These are phyloP conservation scores for Emericellopsis atlantica DNA, from an alignment of 2,329 filamentous ascomycete genomes.

Conservation along the genomic window DNA sequence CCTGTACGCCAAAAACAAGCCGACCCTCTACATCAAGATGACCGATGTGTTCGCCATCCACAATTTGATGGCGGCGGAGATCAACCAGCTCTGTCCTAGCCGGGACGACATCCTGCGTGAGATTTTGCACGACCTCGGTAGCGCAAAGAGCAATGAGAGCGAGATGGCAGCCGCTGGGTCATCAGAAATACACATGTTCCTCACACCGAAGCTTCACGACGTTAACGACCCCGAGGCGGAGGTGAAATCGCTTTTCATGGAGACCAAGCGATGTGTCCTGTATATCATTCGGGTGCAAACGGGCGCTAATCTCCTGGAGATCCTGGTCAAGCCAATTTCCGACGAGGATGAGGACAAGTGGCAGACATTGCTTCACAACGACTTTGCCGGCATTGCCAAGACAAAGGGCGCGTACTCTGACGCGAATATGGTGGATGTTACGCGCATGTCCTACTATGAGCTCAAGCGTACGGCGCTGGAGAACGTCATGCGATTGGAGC, in stretches of 20 bases:
- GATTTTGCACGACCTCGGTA: constrained; percentile 85
- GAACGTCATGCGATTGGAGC: constrained; percentile 83
- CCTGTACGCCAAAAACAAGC: constrained; percentile 89
- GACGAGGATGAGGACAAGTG: constrained; percentile 84
- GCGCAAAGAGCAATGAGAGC: constrained; percentile 89
- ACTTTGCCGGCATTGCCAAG: constrained; percentile 54
- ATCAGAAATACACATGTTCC: constrained; percentile 79
- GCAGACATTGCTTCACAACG: constrained; percentile 68
- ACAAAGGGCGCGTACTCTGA: constrained; percentile 84
- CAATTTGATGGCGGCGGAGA: constrained; percentile 69
- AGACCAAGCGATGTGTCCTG: constrained; percentile 91
- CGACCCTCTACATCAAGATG: constrained; percentile 99
- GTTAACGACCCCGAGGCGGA: constrained; percentile 87
- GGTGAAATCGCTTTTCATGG: constrained; percentile 88
- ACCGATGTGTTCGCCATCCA: constrained; percentile 95
- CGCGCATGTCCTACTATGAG: constrained; percentile 78
- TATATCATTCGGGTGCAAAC: constrained; percentile 97
- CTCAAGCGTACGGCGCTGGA: constrained; percentile 88
- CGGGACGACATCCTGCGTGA: constrained; percentile 84
- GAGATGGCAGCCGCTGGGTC: constrained; percentile 81
- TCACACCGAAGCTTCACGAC: constrained; percentile 82
- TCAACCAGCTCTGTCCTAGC: constrained; percentile 62
- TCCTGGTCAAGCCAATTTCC: constrained; percentile 79
- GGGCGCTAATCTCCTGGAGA: constrained; percentile 84
- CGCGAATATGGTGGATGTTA: constrained; percentile 77